Evolutionary conservation across 2,329 filamentous ascomycete genomes (phyloP).

Genomic region (Aspergillus japonicus): DNA sequence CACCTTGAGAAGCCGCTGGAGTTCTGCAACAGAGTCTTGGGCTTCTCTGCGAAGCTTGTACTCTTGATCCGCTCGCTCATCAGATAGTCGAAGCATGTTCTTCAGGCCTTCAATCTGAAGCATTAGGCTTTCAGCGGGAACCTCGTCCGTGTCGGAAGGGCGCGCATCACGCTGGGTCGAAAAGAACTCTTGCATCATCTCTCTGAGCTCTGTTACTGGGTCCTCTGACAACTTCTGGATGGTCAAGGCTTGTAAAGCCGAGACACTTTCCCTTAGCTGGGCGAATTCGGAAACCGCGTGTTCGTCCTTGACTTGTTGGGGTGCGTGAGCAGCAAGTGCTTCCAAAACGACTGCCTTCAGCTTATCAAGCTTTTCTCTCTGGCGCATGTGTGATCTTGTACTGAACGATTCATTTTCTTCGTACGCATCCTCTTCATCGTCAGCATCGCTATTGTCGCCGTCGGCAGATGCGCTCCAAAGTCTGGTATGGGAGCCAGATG

Average conservation of each 20-base stretch:
- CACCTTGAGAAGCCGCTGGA: slow-evolving; percentile 67
- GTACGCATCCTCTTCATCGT: slow-evolving; percentile 81
- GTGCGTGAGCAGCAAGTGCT: slow-evolving; percentile 56
- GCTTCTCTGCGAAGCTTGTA: slow-evolving; percentile 62
- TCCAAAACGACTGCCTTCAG: slow-evolving; percentile 68
- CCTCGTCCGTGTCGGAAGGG: slow-evolving; percentile 53
- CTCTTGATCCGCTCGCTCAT: slow-evolving; percentile 65
- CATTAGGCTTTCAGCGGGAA: slow-evolving; percentile 50
- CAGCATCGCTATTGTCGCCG: slow-evolving; percentile 77
- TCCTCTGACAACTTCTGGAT: slow-evolving; percentile 35
- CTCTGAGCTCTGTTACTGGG: slow-evolving; percentile 55
- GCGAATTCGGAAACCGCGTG: slow-evolving; percentile 37
- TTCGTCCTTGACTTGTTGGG: slow-evolving; percentile 26
- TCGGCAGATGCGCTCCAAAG: slow-evolving; percentile 69
- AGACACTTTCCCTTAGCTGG: slow-evolving; percentile 40
- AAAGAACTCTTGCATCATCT: slow-evolving; percentile 63
- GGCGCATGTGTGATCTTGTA: slow-evolving; percentile 67
- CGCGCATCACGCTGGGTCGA: slow-evolving; percentile 52
- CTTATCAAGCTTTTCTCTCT: slow-evolving; percentile 75
- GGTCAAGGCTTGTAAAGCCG: slow-evolving; percentile 43
- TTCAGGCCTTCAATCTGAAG: slow-evolving; percentile 67
- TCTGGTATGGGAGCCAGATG: slow-evolving; percentile 56
- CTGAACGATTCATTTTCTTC: slow-evolving; percentile 57
- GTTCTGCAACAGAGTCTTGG: slow-evolving; percentile 70
- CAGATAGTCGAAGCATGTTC: slow-evolving; percentile 63